phyloP scores from a whole-genome alignment of 2,329 filamentous ascomycete species.

The Epichloe sylvatica region DNA sequence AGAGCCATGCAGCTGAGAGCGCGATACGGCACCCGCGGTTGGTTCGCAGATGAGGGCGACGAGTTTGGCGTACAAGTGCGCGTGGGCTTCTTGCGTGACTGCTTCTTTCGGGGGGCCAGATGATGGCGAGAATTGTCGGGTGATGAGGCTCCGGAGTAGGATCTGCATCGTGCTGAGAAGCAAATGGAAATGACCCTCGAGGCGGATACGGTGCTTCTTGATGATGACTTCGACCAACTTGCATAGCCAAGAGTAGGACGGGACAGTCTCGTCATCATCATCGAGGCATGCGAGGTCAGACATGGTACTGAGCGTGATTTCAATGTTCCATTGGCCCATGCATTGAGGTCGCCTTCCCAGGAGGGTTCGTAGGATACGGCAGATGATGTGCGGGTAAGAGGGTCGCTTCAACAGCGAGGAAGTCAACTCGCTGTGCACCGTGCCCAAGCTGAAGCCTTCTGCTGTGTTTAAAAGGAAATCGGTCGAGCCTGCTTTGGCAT shows the following conservation, averaged over 20 bases:
- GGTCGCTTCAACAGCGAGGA: slow-evolving; percentile 20
- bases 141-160: slow-evolving; percentile 40
- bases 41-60: slow-evolving; percentile 47
- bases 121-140: slow-evolving; percentile 13
- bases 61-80: slow-evolving; percentile 38
- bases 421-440: slow-evolving; percentile 28
- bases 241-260: slow-evolving; percentile 35
- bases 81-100: slow-evolving; percentile 28
- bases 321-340: slow-evolving; percentile 46
- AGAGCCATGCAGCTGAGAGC: slow-evolving; percentile 26
- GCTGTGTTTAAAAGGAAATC: slow-evolving; percentile 14
- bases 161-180: slow-evolving; percentile 39
- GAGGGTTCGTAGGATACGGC: slow-evolving; percentile 29
- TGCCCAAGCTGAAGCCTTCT: slow-evolving; percentile 24
- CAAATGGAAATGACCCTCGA: slow-evolving; percentile 49
- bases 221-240: slow-evolving; percentile 42
- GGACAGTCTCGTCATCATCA: slow-evolving; percentile 14
- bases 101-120: slow-evolving; percentile 2
- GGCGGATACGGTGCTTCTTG: slow-evolving; percentile 44
- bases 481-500: slow-evolving; percentile 13
- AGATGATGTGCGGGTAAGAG: slow-evolving; percentile 23
- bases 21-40: slow-evolving; percentile 39
- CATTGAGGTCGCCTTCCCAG: slow-evolving; percentile 35
- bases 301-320: slow-evolving; percentile 35
- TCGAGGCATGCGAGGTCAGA: slow-evolving; percentile 18